Conservation (phyloP, 805 yeast species). For the Metschnikowia anglica region DNA sequence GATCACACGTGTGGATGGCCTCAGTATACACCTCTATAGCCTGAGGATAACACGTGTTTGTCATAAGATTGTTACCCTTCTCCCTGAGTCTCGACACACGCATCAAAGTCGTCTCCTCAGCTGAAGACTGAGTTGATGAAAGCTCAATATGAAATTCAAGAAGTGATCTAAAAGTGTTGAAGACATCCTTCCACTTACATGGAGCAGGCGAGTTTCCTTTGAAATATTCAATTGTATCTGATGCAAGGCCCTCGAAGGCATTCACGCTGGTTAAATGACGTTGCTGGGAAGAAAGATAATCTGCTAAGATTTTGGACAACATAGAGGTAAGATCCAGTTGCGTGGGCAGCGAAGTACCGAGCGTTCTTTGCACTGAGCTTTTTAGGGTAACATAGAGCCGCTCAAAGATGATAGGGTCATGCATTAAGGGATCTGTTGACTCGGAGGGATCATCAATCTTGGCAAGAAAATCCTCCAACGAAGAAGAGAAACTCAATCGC, state of each 20-base stretch:
- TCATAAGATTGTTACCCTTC: constrained; percentile 41
- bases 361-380: constrained; percentile 7
- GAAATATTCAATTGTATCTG: constrained; percentile 9
- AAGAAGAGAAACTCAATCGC: background rate
- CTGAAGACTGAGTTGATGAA: background rate
- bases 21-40: constrained; percentile 40
- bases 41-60: constrained; percentile 36
- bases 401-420: constrained; percentile 19
- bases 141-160: constrained; percentile 8
- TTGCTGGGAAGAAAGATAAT: constrained; percentile 11
- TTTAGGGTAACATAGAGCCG: constrained; percentile 22
- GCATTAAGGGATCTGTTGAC: constrained; percentile 11
- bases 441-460: constrained; percentile 15
- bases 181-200: constrained; percentile 11
- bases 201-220: constrained; percentile 3
- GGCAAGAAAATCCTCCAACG: constrained; percentile 10
- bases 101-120: background rate
- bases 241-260: constrained; percentile 13
- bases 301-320: constrained; percentile 9
- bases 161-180: constrained; percentile 9
- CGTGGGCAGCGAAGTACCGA: background rate
- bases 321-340: background rate
- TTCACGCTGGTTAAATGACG: constrained; percentile 5
- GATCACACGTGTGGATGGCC: constrained; percentile 29
- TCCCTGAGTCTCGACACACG: constrained; percentile 30